These are phyloP conservation scores for Backusella australiensis DNA, from an alignment of 192 early-diverging fungal genomes.

Conservation along the genomic window DNA sequence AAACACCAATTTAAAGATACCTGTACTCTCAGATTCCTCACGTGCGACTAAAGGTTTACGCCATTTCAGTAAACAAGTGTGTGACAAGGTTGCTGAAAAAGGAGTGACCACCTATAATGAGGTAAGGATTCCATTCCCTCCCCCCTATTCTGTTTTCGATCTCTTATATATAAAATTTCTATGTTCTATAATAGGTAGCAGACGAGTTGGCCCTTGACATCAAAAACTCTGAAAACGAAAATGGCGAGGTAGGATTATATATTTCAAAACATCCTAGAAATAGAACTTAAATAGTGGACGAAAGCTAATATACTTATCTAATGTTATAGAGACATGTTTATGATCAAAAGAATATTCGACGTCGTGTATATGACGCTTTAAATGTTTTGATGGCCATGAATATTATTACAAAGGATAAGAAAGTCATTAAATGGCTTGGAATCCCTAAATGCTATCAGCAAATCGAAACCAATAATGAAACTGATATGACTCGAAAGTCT, in stretches of 20 bases:
- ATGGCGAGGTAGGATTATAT: not conserved
- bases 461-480: not conserved
- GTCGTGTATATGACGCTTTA: slow-evolving; percentile 71
- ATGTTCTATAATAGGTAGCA: slow-evolving; percentile 39
- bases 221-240: slow-evolving; percentile 1
- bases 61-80: slow-evolving; percentile 60
- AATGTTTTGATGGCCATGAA: slow-evolving; percentile 65
- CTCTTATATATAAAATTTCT: not conserved
- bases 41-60: slow-evolving; percentile 53
- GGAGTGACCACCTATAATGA: slow-evolving; percentile 63
- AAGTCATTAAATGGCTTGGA: slow-evolving; percentile 65
- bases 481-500: not conserved
- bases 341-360: slow-evolving; percentile 64
- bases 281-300: not conserved
- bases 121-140: slow-evolving; percentile 13
- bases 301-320: not conserved
- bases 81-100: slow-evolving; percentile 59
- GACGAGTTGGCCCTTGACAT: slow-evolving; percentile 45
- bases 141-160: not conserved
- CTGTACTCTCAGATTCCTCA: not conserved
- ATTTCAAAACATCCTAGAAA: not conserved
- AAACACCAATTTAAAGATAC: not conserved
- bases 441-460: slow-evolving; percentile 38
- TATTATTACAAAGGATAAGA: slow-evolving; percentile 63
- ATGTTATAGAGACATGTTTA: slow-evolving; percentile 21